Evolutionary conservation across 768 basidiomycete genomes (phyloP).

Genomic region (Russula olivacea): DNA sequence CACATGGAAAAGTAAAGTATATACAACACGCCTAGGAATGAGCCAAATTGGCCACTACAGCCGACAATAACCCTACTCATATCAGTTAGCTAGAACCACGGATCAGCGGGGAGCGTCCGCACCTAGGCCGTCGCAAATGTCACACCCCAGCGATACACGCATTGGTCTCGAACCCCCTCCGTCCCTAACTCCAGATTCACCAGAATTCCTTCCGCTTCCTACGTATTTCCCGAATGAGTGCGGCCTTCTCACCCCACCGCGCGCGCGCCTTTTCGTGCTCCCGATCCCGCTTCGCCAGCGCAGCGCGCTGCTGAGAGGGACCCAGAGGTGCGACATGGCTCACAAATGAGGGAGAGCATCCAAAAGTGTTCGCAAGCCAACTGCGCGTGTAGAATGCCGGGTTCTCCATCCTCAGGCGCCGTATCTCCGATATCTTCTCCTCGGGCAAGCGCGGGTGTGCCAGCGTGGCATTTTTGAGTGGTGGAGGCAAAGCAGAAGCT

Average conservation of each 20-base stretch:
- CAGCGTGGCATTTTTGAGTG: constrained; percentile 22
- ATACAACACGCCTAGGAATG: neutral
- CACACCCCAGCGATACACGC: neutral
- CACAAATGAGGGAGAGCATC: constrained; percentile 64
- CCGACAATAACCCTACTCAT: neutral
- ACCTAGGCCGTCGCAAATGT: constrained; percentile 1
- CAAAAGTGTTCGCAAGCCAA: constrained; percentile 71
- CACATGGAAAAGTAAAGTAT: neutral
- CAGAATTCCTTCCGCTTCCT: constrained; percentile 66
- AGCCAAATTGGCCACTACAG: neutral
- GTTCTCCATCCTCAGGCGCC: constrained; percentile 49
- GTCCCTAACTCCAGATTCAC: constrained; percentile 38
- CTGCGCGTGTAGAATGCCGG: constrained; percentile 55
- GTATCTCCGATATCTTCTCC: constrained; percentile 51
- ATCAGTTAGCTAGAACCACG: neutral
- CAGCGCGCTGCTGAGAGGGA: constrained; percentile 41
- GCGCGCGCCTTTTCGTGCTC: constrained; percentile 44
- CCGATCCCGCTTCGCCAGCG: constrained; percentile 40
- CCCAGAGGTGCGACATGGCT: constrained; percentile 57
- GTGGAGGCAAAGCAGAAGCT: constrained; percentile 28
- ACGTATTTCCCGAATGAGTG: constrained; percentile 54
- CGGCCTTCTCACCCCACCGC: constrained; percentile 68
- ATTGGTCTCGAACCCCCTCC: neutral
- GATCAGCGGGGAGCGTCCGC: neutral
- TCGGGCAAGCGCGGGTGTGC: constrained; percentile 42